phyloP scores from a whole-genome alignment of 2,329 filamentous ascomycete species.

The Sclerotinia spermophila region DNA sequence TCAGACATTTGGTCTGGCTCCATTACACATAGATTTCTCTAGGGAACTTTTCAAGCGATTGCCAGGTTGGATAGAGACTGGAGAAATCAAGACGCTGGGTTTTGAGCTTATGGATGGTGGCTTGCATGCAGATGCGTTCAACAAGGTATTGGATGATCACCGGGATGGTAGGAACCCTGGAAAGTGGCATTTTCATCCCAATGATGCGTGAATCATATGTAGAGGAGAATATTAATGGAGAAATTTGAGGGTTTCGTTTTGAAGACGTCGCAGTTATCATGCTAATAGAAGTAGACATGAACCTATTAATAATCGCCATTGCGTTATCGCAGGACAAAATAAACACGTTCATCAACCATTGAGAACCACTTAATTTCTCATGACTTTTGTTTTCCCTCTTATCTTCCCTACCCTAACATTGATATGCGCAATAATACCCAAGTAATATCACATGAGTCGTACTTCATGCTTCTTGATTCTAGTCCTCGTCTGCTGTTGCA shows the following conservation, averaged over 20 bases:
- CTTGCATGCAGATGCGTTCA: constrained; percentile 14
- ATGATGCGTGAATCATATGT: neutral
- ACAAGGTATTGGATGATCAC: constrained; percentile 16
- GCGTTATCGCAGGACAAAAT: neutral
- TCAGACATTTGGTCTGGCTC: neutral
- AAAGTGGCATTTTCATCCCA: constrained; percentile 18
- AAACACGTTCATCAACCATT: fast-evolving
- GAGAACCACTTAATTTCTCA: neutral
- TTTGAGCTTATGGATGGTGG: constrained; percentile 14
- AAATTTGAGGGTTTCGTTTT: neutral
- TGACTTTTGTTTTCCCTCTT: neutral
- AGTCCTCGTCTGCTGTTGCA: neutral
- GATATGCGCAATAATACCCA: neutral
- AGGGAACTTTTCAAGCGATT: neutral
- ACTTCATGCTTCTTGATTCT: neutral
- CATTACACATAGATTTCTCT: neutral
- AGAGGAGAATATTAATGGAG: neutral
- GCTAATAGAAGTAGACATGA: neutral
- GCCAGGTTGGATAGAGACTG: constrained; percentile 5
- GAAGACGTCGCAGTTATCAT: too few relatives aligned
- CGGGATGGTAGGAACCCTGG: constrained; percentile 17
- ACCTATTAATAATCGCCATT: neutral
- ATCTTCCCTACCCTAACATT: neutral
- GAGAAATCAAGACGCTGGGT: constrained; percentile 10
- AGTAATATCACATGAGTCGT: neutral